These are phyloP conservation scores for Crithidia thermophila DNA, from an alignment of 208 protist genomes.

Conservation along the genomic window DNA sequence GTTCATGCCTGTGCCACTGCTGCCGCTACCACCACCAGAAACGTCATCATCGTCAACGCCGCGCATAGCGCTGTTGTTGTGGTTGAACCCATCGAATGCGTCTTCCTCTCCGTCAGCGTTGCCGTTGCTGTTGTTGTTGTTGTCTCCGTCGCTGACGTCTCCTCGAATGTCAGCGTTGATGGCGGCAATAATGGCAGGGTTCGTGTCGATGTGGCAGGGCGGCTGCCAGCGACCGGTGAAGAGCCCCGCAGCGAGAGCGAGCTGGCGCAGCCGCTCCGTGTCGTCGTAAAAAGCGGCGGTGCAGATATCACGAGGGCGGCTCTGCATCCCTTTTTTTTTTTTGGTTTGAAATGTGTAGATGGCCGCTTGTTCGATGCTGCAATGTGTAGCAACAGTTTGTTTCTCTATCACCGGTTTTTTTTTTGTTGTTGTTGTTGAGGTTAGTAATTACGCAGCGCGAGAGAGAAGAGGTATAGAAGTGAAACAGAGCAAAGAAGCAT, in stretches of 20 bases:
- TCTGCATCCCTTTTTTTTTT: constrained; percentile 31
- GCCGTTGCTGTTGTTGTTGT: no score
- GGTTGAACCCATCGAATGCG: no score
- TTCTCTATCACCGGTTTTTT: no score
- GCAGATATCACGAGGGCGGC: constrained; percentile 59
- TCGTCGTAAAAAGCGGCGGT: constrained; percentile 75
- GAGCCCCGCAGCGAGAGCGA: constrained; percentile 54
- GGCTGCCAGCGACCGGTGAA: constrained; percentile 38
- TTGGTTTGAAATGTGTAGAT: constrained; percentile 1
- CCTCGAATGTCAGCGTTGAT: constrained; percentile 12
- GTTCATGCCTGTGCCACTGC: not conserved
- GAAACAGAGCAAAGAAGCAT: not conserved
- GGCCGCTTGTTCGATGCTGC: not conserved
- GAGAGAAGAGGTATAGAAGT: not conserved
- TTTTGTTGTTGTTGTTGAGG: not conserved
- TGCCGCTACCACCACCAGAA: not conserved
- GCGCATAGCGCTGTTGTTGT: not conserved
- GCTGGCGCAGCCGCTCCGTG: constrained; percentile 56
- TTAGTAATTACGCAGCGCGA: not conserved
- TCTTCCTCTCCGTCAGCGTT: not conserved
- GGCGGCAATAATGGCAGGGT: constrained; percentile 14
- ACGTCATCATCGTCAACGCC: not conserved
- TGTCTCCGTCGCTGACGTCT: no score
- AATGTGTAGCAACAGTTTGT: not conserved
- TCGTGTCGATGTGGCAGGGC: constrained; percentile 32